These are phyloP conservation scores for Aspergillus proliferans DNA, from an alignment of 2,329 filamentous ascomycete genomes.

Conservation along the genomic window DNA sequence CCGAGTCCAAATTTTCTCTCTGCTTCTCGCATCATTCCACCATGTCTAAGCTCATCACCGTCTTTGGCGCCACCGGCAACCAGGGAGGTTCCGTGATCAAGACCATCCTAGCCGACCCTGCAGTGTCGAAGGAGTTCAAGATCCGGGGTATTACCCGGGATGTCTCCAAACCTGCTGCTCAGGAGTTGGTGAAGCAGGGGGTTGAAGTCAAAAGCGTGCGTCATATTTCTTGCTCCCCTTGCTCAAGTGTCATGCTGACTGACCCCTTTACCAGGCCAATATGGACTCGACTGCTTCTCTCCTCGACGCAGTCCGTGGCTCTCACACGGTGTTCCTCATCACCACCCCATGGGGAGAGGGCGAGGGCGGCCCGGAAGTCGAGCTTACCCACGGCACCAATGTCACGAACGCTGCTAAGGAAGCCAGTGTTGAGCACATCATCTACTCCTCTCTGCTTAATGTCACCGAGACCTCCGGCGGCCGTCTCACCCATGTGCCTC, in stretches of 20 bases:
- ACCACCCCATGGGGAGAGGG: constrained; percentile 37
- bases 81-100: constrained; percentile 47
- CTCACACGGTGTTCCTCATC: constrained; percentile 46
- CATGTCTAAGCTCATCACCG: constrained; percentile 21
- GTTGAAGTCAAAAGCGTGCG: constrained; percentile 31
- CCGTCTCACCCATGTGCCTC: constrained; percentile 26
- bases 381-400: constrained; percentile 30
- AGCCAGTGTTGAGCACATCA: constrained; percentile 32
- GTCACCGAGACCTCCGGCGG: constrained; percentile 28
- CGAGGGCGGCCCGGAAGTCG: constrained; percentile 9
- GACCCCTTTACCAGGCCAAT: constrained; percentile 31
- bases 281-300: constrained; percentile 36
- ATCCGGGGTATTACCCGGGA: constrained; percentile 50
- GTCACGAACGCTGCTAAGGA: constrained; percentile 34
- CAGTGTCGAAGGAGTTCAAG: constrained; percentile 42
- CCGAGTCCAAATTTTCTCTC: too few relatives aligned
- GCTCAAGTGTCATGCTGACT: background rate
- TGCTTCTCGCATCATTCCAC: background rate
- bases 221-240: background rate
- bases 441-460: constrained; percentile 36
- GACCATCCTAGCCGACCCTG: constrained; percentile 40
- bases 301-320: constrained; percentile 36
- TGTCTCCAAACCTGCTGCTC: constrained; percentile 22
- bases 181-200: constrained; percentile 22
- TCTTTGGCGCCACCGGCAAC: constrained; percentile 50